A percentile compares a stretch with the other conserved stretches of the same genome.
phyloP scores from a whole-genome alignment of 176 grass and related monocot species.

The Cenchrus purpureus region DNA sequence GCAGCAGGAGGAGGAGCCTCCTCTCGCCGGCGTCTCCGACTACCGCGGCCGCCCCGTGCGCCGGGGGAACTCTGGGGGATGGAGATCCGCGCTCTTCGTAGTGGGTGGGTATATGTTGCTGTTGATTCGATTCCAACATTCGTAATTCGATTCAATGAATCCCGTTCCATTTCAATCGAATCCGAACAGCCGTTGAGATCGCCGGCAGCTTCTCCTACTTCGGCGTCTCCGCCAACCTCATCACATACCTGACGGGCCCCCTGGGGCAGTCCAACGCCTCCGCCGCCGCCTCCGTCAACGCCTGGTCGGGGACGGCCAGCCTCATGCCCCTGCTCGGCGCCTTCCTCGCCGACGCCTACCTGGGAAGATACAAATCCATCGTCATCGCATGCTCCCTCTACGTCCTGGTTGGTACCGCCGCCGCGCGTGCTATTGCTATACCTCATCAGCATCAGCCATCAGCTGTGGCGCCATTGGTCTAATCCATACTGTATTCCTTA shows the following conservation, averaged over 20 bases:
- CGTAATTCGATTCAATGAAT: too few relatives aligned
- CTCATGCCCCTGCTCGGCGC: constrained; percentile 65
- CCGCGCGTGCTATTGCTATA: too few relatives aligned
- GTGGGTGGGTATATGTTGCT: constrained; percentile 36
- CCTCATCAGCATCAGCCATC: too few relatives aligned
- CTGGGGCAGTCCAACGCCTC: constrained; percentile 58
- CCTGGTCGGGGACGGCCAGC: constrained; percentile 48
- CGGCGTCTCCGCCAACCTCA: constrained; percentile 64
- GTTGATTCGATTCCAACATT: background rate
- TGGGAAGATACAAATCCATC: constrained; percentile 61
- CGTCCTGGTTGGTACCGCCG: constrained; percentile 32
- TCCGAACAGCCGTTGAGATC: constrained; percentile 48
- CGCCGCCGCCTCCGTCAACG: constrained; percentile 64
- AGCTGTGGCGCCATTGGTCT: too few relatives aligned
- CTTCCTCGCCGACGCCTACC: constrained; percentile 65
- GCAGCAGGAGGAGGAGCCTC: background rate
- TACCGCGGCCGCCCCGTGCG: constrained; percentile 51
- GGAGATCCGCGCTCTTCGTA: constrained; percentile 62
- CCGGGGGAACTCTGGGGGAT: constrained; percentile 51
- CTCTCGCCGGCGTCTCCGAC: constrained; percentile 47
- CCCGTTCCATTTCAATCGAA: background rate
- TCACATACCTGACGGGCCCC: constrained; percentile 68
- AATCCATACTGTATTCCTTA: background rate
- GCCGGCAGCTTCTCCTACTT: constrained; percentile 61
- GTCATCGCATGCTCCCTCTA: constrained; percentile 60